phyloP scores from a whole-genome alignment of 176 grass and related monocot species.

The Triticum timopheevii region DNA sequence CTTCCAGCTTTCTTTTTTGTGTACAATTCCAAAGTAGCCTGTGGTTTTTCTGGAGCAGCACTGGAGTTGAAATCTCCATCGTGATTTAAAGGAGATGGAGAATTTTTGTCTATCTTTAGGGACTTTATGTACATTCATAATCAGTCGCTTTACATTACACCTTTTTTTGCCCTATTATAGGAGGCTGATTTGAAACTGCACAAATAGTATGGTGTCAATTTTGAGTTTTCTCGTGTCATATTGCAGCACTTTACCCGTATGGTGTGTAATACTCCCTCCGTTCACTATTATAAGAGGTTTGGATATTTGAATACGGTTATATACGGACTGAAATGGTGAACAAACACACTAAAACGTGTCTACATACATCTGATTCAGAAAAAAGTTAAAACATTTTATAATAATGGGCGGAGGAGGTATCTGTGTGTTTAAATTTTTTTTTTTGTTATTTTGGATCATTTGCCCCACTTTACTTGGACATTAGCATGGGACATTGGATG shows the following conservation, averaged over 20 bases:
- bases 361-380: too few species aligned
- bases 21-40: constrained; percentile 13
- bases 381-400: too few species aligned
- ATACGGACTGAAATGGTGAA: too few species aligned
- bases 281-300: too few species aligned
- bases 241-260: not conserved
- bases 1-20: not conserved
- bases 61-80: constrained; percentile 19
- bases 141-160: not conserved
- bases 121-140: not conserved
- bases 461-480: too few species aligned
- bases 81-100: not conserved
- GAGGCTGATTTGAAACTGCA: not conserved
- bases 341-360: too few species aligned
- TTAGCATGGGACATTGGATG: too few species aligned
- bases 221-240: not conserved
- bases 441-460: not conserved
- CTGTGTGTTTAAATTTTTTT: not conserved
- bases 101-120: not conserved
- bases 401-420: too few species aligned
- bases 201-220: not conserved
- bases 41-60: constrained; percentile 39
- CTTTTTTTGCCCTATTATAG: not conserved
- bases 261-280: not conserved
- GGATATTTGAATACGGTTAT: too few species aligned